phyloP scores from a whole-genome alignment of 495 filamentous ascomycete species.

The Penicillium crystallinum region DNA sequence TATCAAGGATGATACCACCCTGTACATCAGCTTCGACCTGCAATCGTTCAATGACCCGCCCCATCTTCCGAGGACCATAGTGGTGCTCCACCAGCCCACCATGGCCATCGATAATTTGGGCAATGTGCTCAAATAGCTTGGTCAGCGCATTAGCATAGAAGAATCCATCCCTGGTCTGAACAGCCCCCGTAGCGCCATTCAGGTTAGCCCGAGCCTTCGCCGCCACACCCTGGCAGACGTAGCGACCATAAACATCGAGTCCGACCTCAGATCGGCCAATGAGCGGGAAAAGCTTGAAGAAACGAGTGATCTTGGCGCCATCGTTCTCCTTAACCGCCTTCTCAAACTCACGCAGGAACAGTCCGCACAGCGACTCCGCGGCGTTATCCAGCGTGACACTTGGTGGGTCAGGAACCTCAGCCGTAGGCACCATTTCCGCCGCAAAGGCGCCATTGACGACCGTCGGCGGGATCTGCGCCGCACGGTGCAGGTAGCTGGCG shows the following conservation, averaged over 20 bases:
- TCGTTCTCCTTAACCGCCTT: conserved; percentile 82
- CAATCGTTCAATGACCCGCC: conserved; percentile 87
- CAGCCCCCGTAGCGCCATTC: conserved; percentile 53
- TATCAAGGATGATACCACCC: conserved; percentile 94
- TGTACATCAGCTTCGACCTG: conserved; percentile 95
- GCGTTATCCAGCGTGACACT: conserved; percentile 82
- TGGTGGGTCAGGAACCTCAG: conserved; percentile 90
- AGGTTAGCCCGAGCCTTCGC: conserved; percentile 74
- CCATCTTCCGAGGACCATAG: conserved; percentile 88
- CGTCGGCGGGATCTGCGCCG: conserved; percentile 68
- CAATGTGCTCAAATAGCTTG: conserved; percentile 93
- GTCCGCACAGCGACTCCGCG: conserved; percentile 75
- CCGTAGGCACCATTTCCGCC: conserved; percentile 85
- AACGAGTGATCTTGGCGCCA: conserved; percentile 82
- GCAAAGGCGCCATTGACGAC: conserved; percentile 86
- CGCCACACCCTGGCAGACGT: conserved; percentile 91
- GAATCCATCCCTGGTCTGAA: conserved; percentile 64
- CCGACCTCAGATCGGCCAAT: conserved; percentile 88
- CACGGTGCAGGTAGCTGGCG: conserved; percentile 79
- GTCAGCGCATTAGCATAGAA: conserved; percentile 92
- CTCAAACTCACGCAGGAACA: conserved; percentile 93
- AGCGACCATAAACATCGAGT: conserved; percentile 87
- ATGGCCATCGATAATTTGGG: conserved; percentile 89
- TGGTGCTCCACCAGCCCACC: conserved; percentile 85
- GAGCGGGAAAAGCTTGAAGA: conserved; percentile 96